A percentile compares a stretch with the other conserved stretches of the same genome.
Evolutionary conservation across 768 basidiomycete genomes (phyloP).

Genomic region (Clavulina sp.): DNA sequence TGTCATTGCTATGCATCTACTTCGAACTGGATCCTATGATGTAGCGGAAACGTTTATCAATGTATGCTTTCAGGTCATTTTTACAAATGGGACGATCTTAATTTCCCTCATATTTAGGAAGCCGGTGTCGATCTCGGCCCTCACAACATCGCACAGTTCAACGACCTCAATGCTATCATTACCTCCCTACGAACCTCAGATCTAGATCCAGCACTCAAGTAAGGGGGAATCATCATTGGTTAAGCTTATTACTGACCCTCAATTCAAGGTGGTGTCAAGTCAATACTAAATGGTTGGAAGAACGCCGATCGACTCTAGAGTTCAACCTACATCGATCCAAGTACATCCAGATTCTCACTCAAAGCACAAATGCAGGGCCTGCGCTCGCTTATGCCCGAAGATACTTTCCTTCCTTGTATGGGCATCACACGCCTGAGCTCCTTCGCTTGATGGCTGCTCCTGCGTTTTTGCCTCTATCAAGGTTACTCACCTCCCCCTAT

Average conservation of each 20-base stretch:
- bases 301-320: constrained; percentile 63
- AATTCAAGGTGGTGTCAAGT: constrained; percentile 56
- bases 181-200: constrained; percentile 46
- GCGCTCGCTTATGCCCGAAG: constrained; percentile 52
- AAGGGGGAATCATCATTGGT: constrained; percentile 14
- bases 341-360: constrained; percentile 60
- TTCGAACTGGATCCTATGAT: constrained; percentile 67
- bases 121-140: constrained; percentile 38
- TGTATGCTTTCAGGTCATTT: constrained; percentile 24
- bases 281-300: constrained; percentile 46
- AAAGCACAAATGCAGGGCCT: constrained; percentile 14
- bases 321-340: constrained; percentile 84
- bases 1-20: constrained; percentile 56
- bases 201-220: constrained; percentile 66
- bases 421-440: constrained; percentile 44
- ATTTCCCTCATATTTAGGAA: constrained; percentile 31
- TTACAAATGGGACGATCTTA: not conserved
- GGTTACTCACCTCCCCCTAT: constrained; percentile 54
- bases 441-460: constrained; percentile 52
- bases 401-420: constrained; percentile 45
- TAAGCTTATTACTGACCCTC: constrained; percentile 4
- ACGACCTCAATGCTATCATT: constrained; percentile 55
- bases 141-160: constrained; percentile 37
- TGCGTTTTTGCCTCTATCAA: constrained; percentile 39
- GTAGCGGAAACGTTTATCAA: constrained; percentile 58